phyloP scores from a whole-genome alignment of 2,329 filamentous ascomycete genomes.

The Colletotrichum sp. region DNA sequence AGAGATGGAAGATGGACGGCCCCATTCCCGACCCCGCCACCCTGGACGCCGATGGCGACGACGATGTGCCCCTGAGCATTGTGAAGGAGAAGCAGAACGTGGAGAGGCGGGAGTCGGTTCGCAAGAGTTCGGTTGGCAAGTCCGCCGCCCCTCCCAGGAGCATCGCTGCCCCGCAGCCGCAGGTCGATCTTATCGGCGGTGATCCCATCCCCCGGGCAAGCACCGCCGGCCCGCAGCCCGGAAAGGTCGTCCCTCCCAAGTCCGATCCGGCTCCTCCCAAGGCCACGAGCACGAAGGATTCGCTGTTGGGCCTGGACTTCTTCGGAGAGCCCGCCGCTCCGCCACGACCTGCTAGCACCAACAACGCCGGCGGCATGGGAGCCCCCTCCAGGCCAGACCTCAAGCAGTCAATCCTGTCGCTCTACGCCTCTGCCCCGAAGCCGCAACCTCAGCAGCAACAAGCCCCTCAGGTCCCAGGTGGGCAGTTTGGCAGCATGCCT shows the following conservation, averaged over 20 bases:
- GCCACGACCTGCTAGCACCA: conserved; percentile 83
- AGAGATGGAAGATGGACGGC: conserved; percentile 99
- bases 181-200: conserved; percentile 84
- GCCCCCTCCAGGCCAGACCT: conserved; percentile 85
- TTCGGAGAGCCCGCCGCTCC: conserved; percentile 77
- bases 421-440: conserved; percentile 86
- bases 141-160: conserved; percentile 35
- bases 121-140: conserved; percentile 64
- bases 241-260: conserved; percentile 61
- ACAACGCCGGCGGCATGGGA: conserved; percentile 63
- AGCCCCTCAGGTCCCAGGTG: conserved; percentile 51
- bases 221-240: conserved; percentile 70
- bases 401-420: conserved; percentile 95
- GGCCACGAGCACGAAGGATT: conserved; percentile 80
- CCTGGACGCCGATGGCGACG: conserved; percentile 82
- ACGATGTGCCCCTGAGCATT: conserved; percentile 72
- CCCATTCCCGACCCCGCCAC: conserved; percentile 91
- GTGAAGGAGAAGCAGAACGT: conserved; percentile 72
- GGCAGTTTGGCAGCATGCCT: conserved; percentile 71
- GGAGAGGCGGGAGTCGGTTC: conserved; percentile 61
- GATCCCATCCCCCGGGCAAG: conserved; percentile 73
- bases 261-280: conserved; percentile 71
- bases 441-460: conserved; percentile 61
- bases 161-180: conserved; percentile 43
- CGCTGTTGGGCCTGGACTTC: conserved; percentile 90